Percentiles rank a stretch among this genome's conserved stretches.
These are phyloP conservation scores for Chernovozyma aurita DNA, from an alignment of 1,139 yeast species.

Conservation along the genomic window DNA sequence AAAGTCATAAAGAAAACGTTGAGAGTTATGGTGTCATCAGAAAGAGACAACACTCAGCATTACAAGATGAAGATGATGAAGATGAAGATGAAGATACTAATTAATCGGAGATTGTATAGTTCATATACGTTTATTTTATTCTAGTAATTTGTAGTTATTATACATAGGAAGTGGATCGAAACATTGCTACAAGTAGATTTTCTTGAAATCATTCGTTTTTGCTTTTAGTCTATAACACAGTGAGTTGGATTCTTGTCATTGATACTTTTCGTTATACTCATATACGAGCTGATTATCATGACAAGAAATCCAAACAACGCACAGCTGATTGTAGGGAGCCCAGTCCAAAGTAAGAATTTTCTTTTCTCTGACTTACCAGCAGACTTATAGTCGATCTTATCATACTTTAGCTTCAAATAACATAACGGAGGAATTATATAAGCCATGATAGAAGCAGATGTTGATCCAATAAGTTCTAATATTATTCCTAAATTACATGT, in stretches of 20 bases:
- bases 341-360: conserved; percentile 26
- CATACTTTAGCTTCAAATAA: conserved; percentile 60
- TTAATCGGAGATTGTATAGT: background rate
- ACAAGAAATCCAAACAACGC: conserved; percentile 69
- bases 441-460: conserved; percentile 90
- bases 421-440: conserved; percentile 89
- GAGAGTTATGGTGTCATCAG: conserved; percentile 6
- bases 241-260: conserved; percentile 20
- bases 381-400: conserved; percentile 33
- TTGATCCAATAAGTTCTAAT: conserved; percentile 85
- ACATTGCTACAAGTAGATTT: no score
- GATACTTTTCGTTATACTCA: conserved; percentile 60
- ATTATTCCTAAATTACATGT: conserved; percentile 90
- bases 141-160: no score
- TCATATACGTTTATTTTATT: no score
- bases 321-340: conserved; percentile 56
- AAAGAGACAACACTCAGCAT: conserved; percentile 13
- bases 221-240: conserved; percentile 36
- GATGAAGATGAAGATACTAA: background rate
- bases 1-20: conserved; percentile 3
- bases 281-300: conserved; percentile 73
- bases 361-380: conserved; percentile 30
- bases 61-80: conserved; percentile 24
- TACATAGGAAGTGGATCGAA: no score
- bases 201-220: background rate